Evolutionary conservation across 1,139 yeast genomes (phyloP).

Genomic region (Hemisphaericaspora xylanilytica): DNA sequence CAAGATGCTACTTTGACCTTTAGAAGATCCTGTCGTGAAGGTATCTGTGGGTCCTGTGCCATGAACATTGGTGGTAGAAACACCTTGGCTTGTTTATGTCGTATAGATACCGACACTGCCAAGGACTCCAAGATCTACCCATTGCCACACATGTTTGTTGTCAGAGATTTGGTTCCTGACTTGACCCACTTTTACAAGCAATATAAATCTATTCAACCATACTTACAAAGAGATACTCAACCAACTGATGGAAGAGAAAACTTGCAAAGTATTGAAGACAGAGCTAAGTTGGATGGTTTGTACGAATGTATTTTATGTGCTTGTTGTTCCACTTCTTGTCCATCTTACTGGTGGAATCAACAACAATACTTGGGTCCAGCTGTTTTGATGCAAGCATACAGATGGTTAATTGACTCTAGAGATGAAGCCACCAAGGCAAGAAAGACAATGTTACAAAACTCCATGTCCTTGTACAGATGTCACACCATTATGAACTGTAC

Average conservation of each 20-base stretch:
- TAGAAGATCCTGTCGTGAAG: conserved; percentile 99
- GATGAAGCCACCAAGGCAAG: conserved; percentile 84
- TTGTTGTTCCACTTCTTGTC: conserved; percentile 98
- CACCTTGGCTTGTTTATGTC: conserved; percentile 94
- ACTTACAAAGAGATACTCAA: conserved; percentile 74
- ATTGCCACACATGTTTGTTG: conserved; percentile 97
- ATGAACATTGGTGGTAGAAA: conserved; percentile 98
- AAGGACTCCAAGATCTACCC: conserved; percentile 91
- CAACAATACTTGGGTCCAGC: conserved; percentile 99
- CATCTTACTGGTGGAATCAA: conserved; percentile 99
- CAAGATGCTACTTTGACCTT: conserved; percentile 93
- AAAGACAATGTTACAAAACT: conserved; percentile 88
- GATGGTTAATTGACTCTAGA: conserved; percentile 98
- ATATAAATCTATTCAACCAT: conserved; percentile 97
- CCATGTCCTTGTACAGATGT: conserved; percentile 98
- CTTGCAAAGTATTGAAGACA: conserved; percentile 86
- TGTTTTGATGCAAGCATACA: conserved; percentile 96
- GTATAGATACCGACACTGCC: conserved; percentile 75
- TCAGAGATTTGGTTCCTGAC: conserved; percentile 96
- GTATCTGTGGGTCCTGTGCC: conserved; percentile 99
- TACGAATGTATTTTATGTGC: conserved; percentile 99
- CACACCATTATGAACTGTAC: conserved; percentile 99
- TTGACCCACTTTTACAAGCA: conserved; percentile 97
- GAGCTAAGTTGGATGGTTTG: conserved; percentile 94
- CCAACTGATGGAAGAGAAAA: conserved; percentile 94